Base-by-base conservation (phyloP, 116 monocot species). In the Posidonia oceanica region DNA sequence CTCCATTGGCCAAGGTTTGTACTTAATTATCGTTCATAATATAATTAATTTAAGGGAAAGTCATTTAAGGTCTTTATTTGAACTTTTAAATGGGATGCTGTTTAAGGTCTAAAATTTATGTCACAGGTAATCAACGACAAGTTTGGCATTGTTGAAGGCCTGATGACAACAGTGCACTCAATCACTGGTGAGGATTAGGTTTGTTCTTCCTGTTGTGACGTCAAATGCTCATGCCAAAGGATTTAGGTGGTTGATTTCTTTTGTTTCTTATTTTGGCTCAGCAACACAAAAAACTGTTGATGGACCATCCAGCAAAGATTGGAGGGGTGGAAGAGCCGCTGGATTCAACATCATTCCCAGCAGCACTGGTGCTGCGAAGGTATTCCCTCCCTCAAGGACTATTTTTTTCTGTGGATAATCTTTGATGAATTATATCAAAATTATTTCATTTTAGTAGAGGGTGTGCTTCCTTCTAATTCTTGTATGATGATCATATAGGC, bases 331-430 rank as follows among this genome's bases (percentile, higher is more conserved):
- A 41, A 67, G 86, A 38, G 79, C 82, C 12, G 86, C 82, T 14
- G 76, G 82, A 5, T 86, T 80, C 71, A 86, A 86, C 82, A 86
- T 86, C 72, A 82, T 86, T 55, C 86, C 82, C 23, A 86, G 80
- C 75, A 80, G 80, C 86, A 86, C 82, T 63, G 82, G 82, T 59
- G 86, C 86, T 42, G 86, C 86, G 20, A 82, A 82, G 82, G 70
- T 64, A 79, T 10, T n/a, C 12, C 6, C 14, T 16, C 41, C 41
- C 3, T 42, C 3, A 42, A 48, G 2, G 2, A 48, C 29, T 29
- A 29, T 1, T 29, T 29, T 29, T 29, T 29, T 29, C 29, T 29
- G 29, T 29, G 1, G 29, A 29, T 29, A 29, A 29, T 29, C 29
- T 29, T 29, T 29, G 29, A 29, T 29, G 29, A 29, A 29, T 29